Conservation (phyloP, 1,139 yeast species). For the Nakaseomyces sp. region DNA sequence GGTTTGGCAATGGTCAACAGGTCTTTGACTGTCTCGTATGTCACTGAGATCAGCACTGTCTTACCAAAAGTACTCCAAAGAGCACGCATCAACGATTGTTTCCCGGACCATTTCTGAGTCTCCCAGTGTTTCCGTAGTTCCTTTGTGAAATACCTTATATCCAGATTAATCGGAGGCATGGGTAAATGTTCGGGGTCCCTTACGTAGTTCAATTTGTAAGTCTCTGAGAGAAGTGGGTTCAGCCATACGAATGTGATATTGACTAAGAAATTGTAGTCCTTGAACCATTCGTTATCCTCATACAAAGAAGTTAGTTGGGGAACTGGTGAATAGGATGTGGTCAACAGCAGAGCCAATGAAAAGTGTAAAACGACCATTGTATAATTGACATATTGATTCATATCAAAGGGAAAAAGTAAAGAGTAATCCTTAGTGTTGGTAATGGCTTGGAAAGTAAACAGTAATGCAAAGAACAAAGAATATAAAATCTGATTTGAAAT, state of each 20-base stretch:
- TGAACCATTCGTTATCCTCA: slow-evolving; percentile 28
- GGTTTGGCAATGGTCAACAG: slow-evolving; percentile 47
- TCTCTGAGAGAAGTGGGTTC: slow-evolving; percentile 45
- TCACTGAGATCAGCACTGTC: slow-evolving; percentile 37
- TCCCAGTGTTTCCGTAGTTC: slow-evolving; percentile 35
- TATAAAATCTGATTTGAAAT: slow-evolving; percentile 2
- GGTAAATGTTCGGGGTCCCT: slow-evolving; percentile 48
- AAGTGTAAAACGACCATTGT: not conserved
- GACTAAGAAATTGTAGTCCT: slow-evolving; percentile 42
- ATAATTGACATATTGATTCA: not conserved
- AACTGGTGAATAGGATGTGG: not conserved
- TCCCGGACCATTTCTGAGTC: slow-evolving; percentile 27
- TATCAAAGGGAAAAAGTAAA: not conserved
- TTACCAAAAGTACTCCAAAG: slow-evolving; percentile 43
- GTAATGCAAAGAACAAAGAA: not conserved
- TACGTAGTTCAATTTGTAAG: slow-evolving; percentile 39
- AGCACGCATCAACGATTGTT: slow-evolving; percentile 38
- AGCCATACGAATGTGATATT: slow-evolving; percentile 53
- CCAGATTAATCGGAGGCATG: slow-evolving; percentile 41
- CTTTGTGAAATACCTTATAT: slow-evolving; percentile 35
- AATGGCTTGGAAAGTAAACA: not conserved
- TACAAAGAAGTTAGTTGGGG: slow-evolving; percentile 35
- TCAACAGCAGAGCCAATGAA: not conserved
- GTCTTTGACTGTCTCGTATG: slow-evolving; percentile 40
- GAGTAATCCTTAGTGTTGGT: slow-evolving; percentile 2